Base-by-base conservation (phyloP, 768 basidiomycete genomes). In the Piloderma croceum region DNA sequence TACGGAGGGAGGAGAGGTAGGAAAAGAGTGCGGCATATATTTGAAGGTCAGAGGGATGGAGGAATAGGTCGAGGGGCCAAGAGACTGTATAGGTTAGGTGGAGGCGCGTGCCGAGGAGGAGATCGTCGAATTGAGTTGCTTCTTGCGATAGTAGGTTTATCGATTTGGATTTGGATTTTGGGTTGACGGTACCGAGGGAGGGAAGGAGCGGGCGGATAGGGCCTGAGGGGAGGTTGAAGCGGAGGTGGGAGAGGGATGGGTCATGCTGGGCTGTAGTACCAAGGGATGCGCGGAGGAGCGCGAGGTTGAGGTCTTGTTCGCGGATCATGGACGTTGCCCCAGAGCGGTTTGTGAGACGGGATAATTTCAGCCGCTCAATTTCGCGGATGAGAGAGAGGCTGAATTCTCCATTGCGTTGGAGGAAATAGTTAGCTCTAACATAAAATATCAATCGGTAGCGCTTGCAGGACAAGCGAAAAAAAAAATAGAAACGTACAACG, bases 11-110 rank as follows among this genome's bases (percentile, higher is more conserved):
- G 7, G 87, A 83, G 7, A 94, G 69, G 63, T 88, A 93, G 3
- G 83, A 73, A 63, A 91, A 90, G 34, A 94, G 61, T 13, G 75
- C 73, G 3, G 78, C 77, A 52, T 96, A 94, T 24, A 78, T 72
- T 13, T 75, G 67, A 15, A 93, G 67, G 50, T 90, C 88, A 0
- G 79, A 67, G 17, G 80, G 67, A 38, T 88, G 79, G 18, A 96
- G 75, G 63, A 94, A 93, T 34, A 94, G 76, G 56, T 93, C 89
- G 31, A 94, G 71, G 0, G 91, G 91, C 90, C 90, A 96, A 0
- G 81, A 63, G 18, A 91, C 78, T 13, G 60, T 66, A 57, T 89
- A 92, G 5, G 72, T 73, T 15, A 94, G 69, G 2, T 71, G 62
- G 22, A 91, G 65, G 0, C 84, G 78, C 1, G 86, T 88, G 12